Evolutionary conservation across 1,139 yeast genomes (phyloP).

Genomic region (Taphrina flavorubra): DNA sequence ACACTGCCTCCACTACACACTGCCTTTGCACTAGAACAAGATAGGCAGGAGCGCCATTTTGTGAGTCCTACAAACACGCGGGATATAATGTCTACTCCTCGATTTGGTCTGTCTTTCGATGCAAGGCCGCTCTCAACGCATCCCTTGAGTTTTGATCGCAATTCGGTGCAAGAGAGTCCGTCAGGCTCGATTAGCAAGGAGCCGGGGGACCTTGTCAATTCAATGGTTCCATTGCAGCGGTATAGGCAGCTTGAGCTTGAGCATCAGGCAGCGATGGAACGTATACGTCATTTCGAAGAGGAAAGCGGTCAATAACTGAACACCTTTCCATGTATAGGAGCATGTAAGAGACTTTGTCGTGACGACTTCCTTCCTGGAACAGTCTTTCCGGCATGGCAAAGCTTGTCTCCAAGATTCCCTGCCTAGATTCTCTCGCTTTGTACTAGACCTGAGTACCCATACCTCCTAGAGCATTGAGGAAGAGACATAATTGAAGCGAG

Average conservation of each 20-base stretch:
- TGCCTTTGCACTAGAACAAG: constrained; percentile 8
- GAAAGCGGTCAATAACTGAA: not conserved
- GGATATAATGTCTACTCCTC: constrained; percentile 6
- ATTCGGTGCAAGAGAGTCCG: constrained; percentile 2
- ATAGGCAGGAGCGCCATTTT: not conserved
- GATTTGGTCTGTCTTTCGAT: constrained; percentile 17
- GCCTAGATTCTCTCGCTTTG: too few species aligned
- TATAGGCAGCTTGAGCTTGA: constrained; percentile 22
- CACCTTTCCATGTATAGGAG: not conserved
- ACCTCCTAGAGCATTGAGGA: too few species aligned
- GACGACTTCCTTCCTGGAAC: not conserved
- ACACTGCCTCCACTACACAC: constrained; percentile 20
- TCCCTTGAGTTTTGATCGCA: constrained; percentile 25
- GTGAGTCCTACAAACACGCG: constrained; percentile 3
- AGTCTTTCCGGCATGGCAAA: not conserved
- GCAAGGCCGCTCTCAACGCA: constrained; percentile 16
- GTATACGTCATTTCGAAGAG: constrained; percentile 11
- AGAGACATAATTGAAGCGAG: too few species aligned
- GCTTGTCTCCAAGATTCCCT: not conserved
- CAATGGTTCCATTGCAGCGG: constrained; percentile 21
- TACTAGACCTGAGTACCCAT: too few species aligned
- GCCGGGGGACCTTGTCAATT: not conserved
- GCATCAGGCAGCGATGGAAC: constrained; percentile 28
- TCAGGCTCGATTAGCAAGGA: not conserved
- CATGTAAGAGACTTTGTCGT: too few species aligned